Evolutionary conservation across 2,329 filamentous ascomycete genomes (phyloP).

Genomic region (Madurella mycetomatis): DNA sequence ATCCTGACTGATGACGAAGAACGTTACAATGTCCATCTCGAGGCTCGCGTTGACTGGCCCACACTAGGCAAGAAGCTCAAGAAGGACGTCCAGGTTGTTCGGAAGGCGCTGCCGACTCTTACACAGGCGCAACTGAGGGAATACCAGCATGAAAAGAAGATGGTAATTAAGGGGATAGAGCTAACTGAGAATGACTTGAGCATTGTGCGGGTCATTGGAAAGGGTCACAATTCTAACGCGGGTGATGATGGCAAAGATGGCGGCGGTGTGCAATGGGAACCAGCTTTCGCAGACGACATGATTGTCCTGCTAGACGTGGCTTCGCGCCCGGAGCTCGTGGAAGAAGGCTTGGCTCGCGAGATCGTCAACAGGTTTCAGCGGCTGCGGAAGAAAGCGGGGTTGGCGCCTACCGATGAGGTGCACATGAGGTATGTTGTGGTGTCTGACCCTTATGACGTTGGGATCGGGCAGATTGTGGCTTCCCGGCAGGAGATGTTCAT

Average conservation of each 20-base stretch:
- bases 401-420: slow-evolving; percentile 89
- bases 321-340: slow-evolving; percentile 75
- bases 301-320: slow-evolving; percentile 77
- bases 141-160: slow-evolving; percentile 52
- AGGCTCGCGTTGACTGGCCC: slow-evolving; percentile 74
- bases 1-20: slow-evolving; percentile 63
- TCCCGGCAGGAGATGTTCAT: slow-evolving; percentile 65
- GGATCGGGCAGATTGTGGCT: slow-evolving; percentile 64
- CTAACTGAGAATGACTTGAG: slow-evolving; percentile 78
- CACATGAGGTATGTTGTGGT: slow-evolving; percentile 88
- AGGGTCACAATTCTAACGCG: too few species aligned
- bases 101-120: slow-evolving; percentile 77
- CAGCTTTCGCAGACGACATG: slow-evolving; percentile 70
- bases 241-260: slow-evolving; percentile 3
- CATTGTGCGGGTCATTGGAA: slow-evolving; percentile 47
- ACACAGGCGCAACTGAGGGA: slow-evolving; percentile 33
- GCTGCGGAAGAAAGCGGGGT: slow-evolving; percentile 85
- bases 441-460: slow-evolving; percentile 71
- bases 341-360: slow-evolving; percentile 85
- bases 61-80: slow-evolving; percentile 93
- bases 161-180: slow-evolving; percentile 83
- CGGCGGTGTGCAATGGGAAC: slow-evolving; percentile 71
- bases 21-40: slow-evolving; percentile 81
- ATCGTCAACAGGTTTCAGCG: slow-evolving; percentile 90
- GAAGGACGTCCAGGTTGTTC: slow-evolving; percentile 84